phyloP scores from a whole-genome alignment of 345 rosid genomes.

The Arabis hirsuta region DNA sequence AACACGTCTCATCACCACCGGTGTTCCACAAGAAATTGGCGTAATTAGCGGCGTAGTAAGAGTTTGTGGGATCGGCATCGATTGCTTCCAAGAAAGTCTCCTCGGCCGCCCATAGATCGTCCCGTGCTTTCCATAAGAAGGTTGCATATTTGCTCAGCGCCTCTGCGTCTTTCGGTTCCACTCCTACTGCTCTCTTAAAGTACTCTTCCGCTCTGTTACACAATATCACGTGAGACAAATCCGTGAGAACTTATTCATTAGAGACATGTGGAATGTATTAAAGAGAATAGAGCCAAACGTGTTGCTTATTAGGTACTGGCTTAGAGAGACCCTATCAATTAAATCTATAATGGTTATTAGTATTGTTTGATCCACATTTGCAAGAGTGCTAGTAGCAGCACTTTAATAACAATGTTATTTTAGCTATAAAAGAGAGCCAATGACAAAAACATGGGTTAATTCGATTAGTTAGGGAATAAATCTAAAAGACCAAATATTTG shows the following conservation, averaged over 20 bases:
- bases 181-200: slow-evolving; percentile 69
- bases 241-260: background rate
- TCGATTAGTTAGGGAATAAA: slow-evolving; percentile 17
- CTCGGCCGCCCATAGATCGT: slow-evolving; percentile 94
- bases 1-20: slow-evolving; percentile 94
- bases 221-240: slow-evolving; percentile 4
- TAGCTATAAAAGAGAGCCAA: background rate
- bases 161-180: slow-evolving; percentile 77
- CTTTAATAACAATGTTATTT: background rate
- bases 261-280: slow-evolving; percentile 23
- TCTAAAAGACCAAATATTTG: slow-evolving; percentile 16
- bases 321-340: background rate
- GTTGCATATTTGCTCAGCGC: slow-evolving; percentile 77
- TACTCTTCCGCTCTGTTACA: slow-evolving; percentile 78
- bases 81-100: slow-evolving; percentile 90
- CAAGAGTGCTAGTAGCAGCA: slow-evolving; percentile 12
- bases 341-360: background rate
- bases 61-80: slow-evolving; percentile 71
- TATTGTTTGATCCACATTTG: background rate
- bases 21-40: slow-evolving; percentile 97
- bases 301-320: slow-evolving; percentile 4
- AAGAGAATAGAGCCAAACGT: background rate
- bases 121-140: slow-evolving; percentile 79
- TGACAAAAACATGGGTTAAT: slow-evolving; percentile 33
- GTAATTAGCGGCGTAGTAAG: slow-evolving; percentile 73